Evolutionary conservation across 306 rosid species (phyloP).

Genomic region (Pterocarpus santalinus): DNA sequence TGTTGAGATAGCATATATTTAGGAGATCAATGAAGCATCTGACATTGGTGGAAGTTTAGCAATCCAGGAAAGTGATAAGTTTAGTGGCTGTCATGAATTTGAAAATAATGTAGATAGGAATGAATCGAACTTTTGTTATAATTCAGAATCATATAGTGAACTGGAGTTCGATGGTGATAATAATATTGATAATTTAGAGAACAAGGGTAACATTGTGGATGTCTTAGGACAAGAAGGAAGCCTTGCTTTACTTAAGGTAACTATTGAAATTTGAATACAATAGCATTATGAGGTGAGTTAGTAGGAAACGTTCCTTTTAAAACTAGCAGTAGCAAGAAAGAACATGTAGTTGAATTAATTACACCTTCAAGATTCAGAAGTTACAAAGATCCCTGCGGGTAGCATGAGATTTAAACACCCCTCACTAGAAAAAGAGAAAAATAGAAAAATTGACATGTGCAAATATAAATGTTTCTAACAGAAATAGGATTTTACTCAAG

Average conservation of each 20-base stretch:
- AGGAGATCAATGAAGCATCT: constrained; percentile 81
- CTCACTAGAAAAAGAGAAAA: too few species aligned
- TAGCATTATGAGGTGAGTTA: too few species aligned
- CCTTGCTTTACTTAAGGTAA: constrained; percentile 74
- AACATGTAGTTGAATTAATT: too few species aligned
- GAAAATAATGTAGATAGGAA: constrained; percentile 47
- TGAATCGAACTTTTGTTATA: constrained; percentile 61
- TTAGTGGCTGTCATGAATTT: constrained; percentile 72
- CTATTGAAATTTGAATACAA: constrained; percentile 58
- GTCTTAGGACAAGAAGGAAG: constrained; percentile 60
- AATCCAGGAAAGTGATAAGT: constrained; percentile 61
- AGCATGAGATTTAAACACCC: too few species aligned
- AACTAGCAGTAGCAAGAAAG: too few species aligned
- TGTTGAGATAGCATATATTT: constrained; percentile 59
- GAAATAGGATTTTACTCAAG: too few species aligned
- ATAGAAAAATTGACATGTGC: too few species aligned
- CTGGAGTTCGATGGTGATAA: constrained; percentile 60
- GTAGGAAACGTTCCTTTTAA: too few species aligned
- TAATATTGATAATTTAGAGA: constrained; percentile 49
- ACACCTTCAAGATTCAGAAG: too few species aligned
- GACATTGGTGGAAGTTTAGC: constrained; percentile 58
- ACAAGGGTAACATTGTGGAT: constrained; percentile 49
- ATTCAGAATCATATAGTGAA: constrained; percentile 78
- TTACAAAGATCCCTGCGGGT: too few species aligned
- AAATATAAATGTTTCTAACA: too few species aligned